Conservation (phyloP, 257 asterid species). For the Nicotiana paniculata region DNA sequence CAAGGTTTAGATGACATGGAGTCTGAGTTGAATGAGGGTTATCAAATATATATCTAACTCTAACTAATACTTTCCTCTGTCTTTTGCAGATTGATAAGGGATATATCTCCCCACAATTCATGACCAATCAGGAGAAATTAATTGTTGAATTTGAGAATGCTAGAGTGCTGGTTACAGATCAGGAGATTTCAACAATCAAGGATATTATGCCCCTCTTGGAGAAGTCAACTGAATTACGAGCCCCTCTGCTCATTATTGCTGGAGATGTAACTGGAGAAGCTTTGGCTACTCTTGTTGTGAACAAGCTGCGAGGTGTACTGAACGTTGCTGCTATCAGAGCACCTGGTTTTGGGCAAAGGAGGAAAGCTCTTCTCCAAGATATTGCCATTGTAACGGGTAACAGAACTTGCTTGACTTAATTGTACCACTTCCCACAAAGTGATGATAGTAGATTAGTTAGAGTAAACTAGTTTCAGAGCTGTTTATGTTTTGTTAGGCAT, state of each 20-base stretch:
- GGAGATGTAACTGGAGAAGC: slow-evolving; percentile 97
- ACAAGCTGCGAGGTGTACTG: slow-evolving; percentile 85
- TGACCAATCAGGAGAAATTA: slow-evolving; percentile 89
- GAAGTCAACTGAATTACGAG: slow-evolving; percentile 78
- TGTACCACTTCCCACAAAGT: background rate
- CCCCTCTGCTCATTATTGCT: slow-evolving; percentile 78
- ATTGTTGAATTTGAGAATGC: slow-evolving; percentile 87
- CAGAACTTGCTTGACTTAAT: background rate
- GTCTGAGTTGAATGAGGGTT: background rate
- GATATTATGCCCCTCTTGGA: slow-evolving; percentile 85
- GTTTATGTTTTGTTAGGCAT: background rate
- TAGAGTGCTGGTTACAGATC: slow-evolving; percentile 73
- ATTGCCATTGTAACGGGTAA: slow-evolving; percentile 90
- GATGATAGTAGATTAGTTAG: background rate
- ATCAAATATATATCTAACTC: background rate
- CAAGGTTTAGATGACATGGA: background rate
- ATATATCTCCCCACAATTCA: slow-evolving; percentile 88
- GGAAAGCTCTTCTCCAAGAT: slow-evolving; percentile 95
- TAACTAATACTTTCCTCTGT: background rate
- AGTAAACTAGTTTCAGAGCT: background rate
- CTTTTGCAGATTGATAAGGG: slow-evolving; percentile 77
- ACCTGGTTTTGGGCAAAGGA: slow-evolving; percentile 93
- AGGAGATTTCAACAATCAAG: slow-evolving; percentile 80
- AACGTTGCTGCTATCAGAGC: slow-evolving; percentile 98
- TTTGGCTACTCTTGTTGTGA: slow-evolving; percentile 91